Evolutionary conservation across 176 grass and related monocot genomes (phyloP), one percentile per base, ranked within the genome.

Genomic region (Microstegium vimineum): DNA sequence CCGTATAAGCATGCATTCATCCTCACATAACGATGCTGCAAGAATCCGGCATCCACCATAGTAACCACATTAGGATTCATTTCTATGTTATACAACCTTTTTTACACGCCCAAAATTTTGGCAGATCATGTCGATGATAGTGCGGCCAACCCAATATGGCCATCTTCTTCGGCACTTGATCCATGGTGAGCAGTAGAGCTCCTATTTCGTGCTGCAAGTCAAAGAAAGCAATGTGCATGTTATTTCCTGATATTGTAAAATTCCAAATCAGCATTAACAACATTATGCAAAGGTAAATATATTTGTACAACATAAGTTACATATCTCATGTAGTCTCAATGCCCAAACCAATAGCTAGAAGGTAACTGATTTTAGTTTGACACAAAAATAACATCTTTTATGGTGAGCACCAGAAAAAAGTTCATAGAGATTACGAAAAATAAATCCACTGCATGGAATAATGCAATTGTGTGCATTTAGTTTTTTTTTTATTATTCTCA

Each of bases 101-200:
- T 86, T 67, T 82, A 90, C 71, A 86, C 0, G 42, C n/a, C 33
- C 43, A 22, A 28, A 76, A 64, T 46, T 37, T 73, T 65, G 10
- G 67, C 35, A 31, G 45, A 45, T 82, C 72, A 82, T 79, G 60
- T 78, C 62, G 81, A 93, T 73, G 88, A 93, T 66, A 95, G 71
- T 66, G 92, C 79, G 54, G 92, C 95, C 46, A 98, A 82, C 83
- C 95, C 92, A 85, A 98, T 93, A 70, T 65, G 74, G 8, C 79
- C 84, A 28, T 91, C 95, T 66, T 98, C 90, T 65, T 95, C 95
- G 31, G 84, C 84, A 69, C 35, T 90, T 2, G 85, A 80, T 76
- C 82, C 92, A 68, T 84, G 76, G 56, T 79, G 80, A 75, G 81
- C 35, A 3, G 69, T 51, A 28, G 86, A 74, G 74, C 66, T 88